Conservation (phyloP, 2,329 filamentous ascomycete species). For the Didymella keratinophila region DNA sequence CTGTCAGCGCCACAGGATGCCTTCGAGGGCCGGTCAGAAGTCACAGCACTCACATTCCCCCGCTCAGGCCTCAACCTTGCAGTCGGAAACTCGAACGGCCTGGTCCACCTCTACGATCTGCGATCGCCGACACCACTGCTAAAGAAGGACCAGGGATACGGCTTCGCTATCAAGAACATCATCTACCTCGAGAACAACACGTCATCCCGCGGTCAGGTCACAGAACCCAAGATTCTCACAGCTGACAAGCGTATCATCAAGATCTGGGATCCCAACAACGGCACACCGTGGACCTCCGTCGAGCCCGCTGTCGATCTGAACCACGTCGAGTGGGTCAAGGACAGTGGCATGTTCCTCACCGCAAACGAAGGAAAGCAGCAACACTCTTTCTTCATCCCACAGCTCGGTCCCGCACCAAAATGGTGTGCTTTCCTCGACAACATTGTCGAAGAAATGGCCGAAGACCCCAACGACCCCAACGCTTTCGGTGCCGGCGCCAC, state of each 20-base stretch:
- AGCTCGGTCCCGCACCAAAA: conserved; percentile 88
- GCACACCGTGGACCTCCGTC: conserved; percentile 92
- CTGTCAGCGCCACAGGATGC: conserved; percentile 64
- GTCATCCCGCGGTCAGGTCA: conserved; percentile 67
- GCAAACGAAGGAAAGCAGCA: conserved; percentile 97
- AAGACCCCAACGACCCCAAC: conserved; percentile 72
- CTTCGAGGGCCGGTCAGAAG: conserved; percentile 62
- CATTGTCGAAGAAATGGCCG: conserved; percentile 98
- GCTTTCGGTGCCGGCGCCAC: conserved; percentile 62
- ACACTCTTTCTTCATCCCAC: conserved; percentile 93
- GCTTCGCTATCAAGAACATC: conserved; percentile 88
- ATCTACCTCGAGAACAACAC: conserved; percentile 73
- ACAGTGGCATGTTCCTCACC: conserved; percentile 93
- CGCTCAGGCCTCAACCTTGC: conserved; percentile 83
- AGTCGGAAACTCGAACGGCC: conserved; percentile 84
- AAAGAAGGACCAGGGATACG: conserved; percentile 95
- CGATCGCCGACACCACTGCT: conserved; percentile 85
- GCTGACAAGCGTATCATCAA: conserved; percentile 97
- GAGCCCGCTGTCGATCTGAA: conserved; percentile 96
- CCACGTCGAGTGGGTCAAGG: conserved; percentile 88
- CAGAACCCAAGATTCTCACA: conserved; percentile 80
- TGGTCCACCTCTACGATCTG: conserved; percentile 90
- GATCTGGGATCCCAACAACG: conserved; percentile 85
- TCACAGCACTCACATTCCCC: conserved; percentile 88
- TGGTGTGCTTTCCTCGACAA: conserved; percentile 99